Base-by-base conservation (phyloP, 2,329 filamentous ascomycete genomes). In the Xylaria sp. region DNA sequence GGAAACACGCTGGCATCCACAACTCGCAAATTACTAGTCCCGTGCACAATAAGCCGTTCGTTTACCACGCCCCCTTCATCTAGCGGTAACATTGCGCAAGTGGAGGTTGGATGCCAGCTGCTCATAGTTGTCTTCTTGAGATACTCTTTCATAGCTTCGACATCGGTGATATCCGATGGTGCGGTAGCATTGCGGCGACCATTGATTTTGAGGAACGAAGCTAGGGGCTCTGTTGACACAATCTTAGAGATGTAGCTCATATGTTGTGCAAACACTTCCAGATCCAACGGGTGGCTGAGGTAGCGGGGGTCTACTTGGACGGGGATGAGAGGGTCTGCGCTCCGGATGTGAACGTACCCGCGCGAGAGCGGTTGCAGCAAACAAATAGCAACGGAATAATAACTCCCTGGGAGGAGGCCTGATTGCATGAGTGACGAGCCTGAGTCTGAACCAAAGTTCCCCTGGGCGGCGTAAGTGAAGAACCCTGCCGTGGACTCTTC, bases 1-100 rank as follows among this genome's bases (percentile, higher is more conserved):
- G 48, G 48, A 51, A 51, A 51, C 16, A 51, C 48, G 48, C 48
- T 51, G 9, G 21, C 48, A 51, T 27, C 48, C 48, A 51, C 48
- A 1, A 51, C 21, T 51, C 48, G 21, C 25, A 51, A 8, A 8
- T 51, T 51, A 27, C 23, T 51, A 13, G 48, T 27, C 4, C 48
- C 48, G 16, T 51, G 23, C 23, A 51, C 48, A 13, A 51, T 5
- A 8, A 51, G 48, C 16, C 48, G 48, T 29, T 51, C 48, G 13
- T 51, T 51, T 10, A 47, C 42, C 3, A 47, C 18, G 5, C 42
- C 42, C 42, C 42, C 42, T 21, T 47, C 10, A 21, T 47, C n/a
- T 9, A 47, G n/a, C 42, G 42, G 42, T 47, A 21, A n/a, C 42
- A 47, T 47, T 53, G 63, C 42, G 18, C 21, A 60, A n/a, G 40